Evolutionary conservation across 2,329 filamentous ascomycete genomes (phyloP).

Genomic region (Fragosphaeria purpurea): DNA sequence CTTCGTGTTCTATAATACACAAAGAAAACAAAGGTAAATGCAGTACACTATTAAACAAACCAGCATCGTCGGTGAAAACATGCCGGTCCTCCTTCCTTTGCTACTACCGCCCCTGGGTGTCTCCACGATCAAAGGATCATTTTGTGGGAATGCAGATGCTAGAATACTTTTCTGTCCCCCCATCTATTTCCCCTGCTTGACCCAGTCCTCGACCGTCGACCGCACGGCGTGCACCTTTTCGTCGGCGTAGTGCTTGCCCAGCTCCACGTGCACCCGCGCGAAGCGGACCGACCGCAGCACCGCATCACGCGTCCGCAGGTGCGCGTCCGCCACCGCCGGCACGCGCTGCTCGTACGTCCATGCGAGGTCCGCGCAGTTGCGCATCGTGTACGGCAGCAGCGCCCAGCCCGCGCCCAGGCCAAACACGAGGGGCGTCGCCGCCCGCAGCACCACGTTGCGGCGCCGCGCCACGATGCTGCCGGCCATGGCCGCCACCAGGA

Average conservation of each 20-base stretch:
- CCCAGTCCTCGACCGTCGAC: slow-evolving; percentile 76
- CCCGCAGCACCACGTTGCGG: slow-evolving; percentile 73
- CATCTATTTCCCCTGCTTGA: slow-evolving; percentile 73
- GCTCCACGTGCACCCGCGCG: slow-evolving; percentile 62
- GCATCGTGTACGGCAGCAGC: slow-evolving; percentile 79
- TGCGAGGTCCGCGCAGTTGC: slow-evolving; percentile 73
- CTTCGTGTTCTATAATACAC: slow-evolving; percentile 12
- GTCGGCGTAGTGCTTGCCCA: slow-evolving; percentile 64
- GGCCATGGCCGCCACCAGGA: slow-evolving; percentile 89
- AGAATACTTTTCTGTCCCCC: background rate
- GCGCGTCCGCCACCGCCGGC: slow-evolving; percentile 72
- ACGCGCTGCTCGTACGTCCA: slow-evolving; percentile 92
- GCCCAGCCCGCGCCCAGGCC: slow-evolving; percentile 76
- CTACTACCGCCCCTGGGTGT: no score
- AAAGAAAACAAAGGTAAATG: slow-evolving; percentile 3
- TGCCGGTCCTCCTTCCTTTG: no score
- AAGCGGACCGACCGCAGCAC: slow-evolving; percentile 62
- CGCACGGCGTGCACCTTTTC: slow-evolving; percentile 69
- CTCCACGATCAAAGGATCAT: no score
- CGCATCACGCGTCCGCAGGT: slow-evolving; percentile 60
- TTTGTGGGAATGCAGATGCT: no score
- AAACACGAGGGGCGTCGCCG: slow-evolving; percentile 64
- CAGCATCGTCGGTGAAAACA: background rate
- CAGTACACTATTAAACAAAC: slow-evolving; percentile 3
- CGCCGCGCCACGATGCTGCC: slow-evolving; percentile 85